phyloP scores from a whole-genome alignment of 768 basidiomycete genomes.

The Leccinum imitatum region DNA sequence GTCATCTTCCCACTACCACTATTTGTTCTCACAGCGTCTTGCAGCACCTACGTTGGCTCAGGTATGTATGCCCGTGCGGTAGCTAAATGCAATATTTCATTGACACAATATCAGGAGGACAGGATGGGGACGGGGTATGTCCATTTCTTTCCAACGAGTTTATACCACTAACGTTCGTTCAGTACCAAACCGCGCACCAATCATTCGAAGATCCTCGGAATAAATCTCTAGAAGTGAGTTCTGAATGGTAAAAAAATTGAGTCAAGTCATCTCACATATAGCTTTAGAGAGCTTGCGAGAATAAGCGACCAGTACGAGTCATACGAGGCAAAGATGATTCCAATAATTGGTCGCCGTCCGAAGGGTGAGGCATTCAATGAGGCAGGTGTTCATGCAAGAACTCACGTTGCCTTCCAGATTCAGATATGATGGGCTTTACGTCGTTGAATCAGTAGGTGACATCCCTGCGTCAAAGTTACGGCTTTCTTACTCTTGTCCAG shows the following conservation, averaged over 20 bases:
- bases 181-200: conserved; percentile 27
- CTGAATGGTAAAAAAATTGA: background rate
- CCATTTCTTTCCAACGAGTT: background rate
- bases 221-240: conserved; percentile 20
- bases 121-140: conserved; percentile 18
- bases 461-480: background rate
- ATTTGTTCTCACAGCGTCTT: conserved; percentile 3
- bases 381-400: background rate
- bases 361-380: conserved; percentile 20
- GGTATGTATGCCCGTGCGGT: conserved; percentile 17
- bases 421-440: conserved; percentile 34
- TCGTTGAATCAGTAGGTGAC: conserved; percentile 24
- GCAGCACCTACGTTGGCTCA: conserved; percentile 37
- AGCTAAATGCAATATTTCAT: background rate
- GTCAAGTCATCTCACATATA: background rate
- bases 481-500: conserved; percentile 15
- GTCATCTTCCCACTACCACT: conserved; percentile 7
- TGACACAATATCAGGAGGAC: conserved; percentile 21
- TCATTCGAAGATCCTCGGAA: conserved; percentile 24
- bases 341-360: conserved; percentile 19
- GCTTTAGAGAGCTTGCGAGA: conserved; percentile 30
- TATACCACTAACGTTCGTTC: background rate
- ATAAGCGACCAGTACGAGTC: conserved; percentile 37
- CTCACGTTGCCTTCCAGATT: conserved; percentile 20
- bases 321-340: conserved; percentile 30